Base-by-base conservation (phyloP, 2,329 filamentous ascomycete genomes). In the Cladosporium sp. region DNA sequence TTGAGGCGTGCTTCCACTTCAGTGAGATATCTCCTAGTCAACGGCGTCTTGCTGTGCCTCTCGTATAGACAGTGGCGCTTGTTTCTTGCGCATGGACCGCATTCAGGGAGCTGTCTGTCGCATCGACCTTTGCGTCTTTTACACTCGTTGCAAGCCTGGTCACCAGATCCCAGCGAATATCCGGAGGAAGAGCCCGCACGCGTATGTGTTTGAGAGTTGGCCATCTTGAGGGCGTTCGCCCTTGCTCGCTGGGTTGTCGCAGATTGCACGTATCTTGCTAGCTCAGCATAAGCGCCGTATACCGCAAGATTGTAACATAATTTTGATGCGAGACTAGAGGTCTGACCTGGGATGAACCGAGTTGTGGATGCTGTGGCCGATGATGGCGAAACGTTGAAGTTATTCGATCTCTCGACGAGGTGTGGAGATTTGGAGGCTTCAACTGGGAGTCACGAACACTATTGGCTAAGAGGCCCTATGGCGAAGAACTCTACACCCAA, bases 31-130 rank as follows among this genome's bases (percentile, higher is more conserved):
- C 79, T 82, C 51, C 82, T 75, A 5, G 82, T 84, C 66, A 84
- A 72, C 5, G 81, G 82, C 14, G 82, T 84, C 53, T 79, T 76
- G n/a, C 77, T 76, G 59, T 82, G 78, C 67, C 79, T 81, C 68
- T 84, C 82, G 64, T 84, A 84, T 7, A 82, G 72, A 66, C 82
- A 84, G 66, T 81, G 78, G 16, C 82, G 73, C 49, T 78, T 75
- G 68, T 82, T 81, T 64, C 78, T 79, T 57, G 76, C 70, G 68
- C 81, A 84, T 4, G 71, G 68, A n/a, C 68, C 69, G 46, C 77
- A 79, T 66, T 78, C 78, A 2, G 76, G 78, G 43, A 81, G 61
- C 34, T 79, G 76, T 7, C 67, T 64, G 65, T 73, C 71, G 58
- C 72, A 74, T 14, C 68, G 65, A 3, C 69, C 70, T 64, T 73